Percentiles rank a stretch among this genome's conserved stretches.
Evolutionary conservation across 2,329 filamentous ascomycete species (phyloP).

Genomic region (Fusarium fracticaudum): DNA sequence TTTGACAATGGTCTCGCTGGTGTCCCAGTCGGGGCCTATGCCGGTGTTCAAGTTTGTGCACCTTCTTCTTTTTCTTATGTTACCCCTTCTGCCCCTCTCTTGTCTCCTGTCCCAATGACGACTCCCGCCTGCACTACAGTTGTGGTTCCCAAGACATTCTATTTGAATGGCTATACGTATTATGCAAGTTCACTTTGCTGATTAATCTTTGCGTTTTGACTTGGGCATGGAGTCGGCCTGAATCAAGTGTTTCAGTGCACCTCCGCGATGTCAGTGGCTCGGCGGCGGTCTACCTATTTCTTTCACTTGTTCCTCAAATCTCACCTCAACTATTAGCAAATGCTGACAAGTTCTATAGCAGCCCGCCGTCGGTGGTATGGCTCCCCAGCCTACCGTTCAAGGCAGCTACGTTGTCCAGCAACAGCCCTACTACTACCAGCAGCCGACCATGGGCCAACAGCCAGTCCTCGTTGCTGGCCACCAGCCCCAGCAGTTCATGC

Average conservation of each 20-base stretch:
- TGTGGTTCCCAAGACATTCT: constrained; percentile 47
- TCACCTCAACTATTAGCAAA: not conserved
- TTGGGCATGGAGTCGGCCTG: not conserved
- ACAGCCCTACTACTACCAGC: constrained; percentile 47
- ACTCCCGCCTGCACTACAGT: constrained; percentile 43
- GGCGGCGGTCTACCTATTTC: not conserved
- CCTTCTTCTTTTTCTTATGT: constrained; percentile 42
- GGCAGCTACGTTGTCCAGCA: constrained; percentile 46
- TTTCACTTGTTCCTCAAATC: not conserved
- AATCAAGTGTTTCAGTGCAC: not conserved
- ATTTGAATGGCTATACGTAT: constrained; percentile 46
- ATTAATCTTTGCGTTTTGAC: not conserved
- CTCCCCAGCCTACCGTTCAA: constrained; percentile 41
- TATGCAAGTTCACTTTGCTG: constrained; percentile 52
- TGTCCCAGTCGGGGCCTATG: constrained; percentile 48
- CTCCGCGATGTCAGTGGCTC: not conserved
- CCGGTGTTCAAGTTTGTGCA: not conserved
- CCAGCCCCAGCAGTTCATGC: constrained; percentile 38
- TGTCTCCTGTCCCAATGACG: constrained; percentile 38
- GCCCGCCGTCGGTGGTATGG: constrained; percentile 43
- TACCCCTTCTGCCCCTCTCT: constrained; percentile 36
- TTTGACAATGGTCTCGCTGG: constrained; percentile 52
- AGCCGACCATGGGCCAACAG: constrained; percentile 45
- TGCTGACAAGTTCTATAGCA: constrained; percentile 43
- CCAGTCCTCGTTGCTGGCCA: constrained; percentile 47